Conservation (phyloP, 441 rosid species). For the Mallotus repandus region DNA sequence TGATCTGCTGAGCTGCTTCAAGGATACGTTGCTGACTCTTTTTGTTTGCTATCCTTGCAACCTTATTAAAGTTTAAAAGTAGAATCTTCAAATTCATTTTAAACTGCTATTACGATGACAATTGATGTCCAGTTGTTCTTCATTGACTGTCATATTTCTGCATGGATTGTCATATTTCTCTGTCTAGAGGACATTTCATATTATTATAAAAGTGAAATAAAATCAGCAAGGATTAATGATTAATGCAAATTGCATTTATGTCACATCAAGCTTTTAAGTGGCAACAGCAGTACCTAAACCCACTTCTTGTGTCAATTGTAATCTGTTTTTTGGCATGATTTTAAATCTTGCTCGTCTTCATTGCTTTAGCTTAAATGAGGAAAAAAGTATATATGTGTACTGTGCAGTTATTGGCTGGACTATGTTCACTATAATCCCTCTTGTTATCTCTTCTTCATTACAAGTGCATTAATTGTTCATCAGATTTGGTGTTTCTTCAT, state of each 20-base stretch:
- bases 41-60: background rate
- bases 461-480: background rate
- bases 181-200: background rate
- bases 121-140: background rate
- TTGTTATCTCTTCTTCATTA: background rate
- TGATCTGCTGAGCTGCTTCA: slow-evolving; percentile 3
- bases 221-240: background rate
- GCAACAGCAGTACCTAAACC: too few species aligned
- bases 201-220: background rate
- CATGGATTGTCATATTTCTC: background rate
- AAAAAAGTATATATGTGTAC: background rate
- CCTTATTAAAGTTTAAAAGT: background rate
- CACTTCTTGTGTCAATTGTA: too few species aligned
- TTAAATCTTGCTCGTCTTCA: too few species aligned
- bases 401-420: background rate
- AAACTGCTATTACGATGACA: background rate
- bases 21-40: background rate
- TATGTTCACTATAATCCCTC: background rate
- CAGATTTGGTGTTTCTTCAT: background rate
- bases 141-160: background rate
- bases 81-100: background rate
- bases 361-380: background rate
- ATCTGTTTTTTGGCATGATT: background rate
- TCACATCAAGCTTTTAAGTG: background rate
- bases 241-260: background rate